Percentiles rank a stretch among this genome's conserved stretches.
Evolutionary conservation across 805 yeast species (phyloP).

Genomic region (Candida stauntonica): DNA sequence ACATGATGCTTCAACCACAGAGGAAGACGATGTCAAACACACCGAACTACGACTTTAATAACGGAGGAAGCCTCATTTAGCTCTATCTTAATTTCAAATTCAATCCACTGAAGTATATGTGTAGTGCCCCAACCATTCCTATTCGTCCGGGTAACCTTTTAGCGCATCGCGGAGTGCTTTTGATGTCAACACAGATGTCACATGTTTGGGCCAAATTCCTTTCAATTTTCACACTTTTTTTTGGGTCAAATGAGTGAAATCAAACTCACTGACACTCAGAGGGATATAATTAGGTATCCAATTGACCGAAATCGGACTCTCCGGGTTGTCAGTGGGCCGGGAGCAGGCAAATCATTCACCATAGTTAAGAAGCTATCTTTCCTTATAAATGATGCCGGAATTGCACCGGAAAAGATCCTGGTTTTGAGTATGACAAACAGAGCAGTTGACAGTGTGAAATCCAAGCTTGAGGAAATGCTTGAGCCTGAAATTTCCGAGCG

Average conservation of each 20-base stretch:
- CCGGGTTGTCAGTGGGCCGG: slow-evolving; percentile 64
- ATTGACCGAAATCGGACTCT: slow-evolving; percentile 37
- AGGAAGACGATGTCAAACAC: slow-evolving; percentile 15
- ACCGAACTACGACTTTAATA: slow-evolving; percentile 6
- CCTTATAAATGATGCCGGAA: slow-evolving; percentile 33
- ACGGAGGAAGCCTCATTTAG: slow-evolving; percentile 18
- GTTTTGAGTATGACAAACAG: slow-evolving; percentile 67
- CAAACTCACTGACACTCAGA: slow-evolving; percentile 29
- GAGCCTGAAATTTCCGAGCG: slow-evolving; percentile 35
- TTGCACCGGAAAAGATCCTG: slow-evolving; percentile 51
- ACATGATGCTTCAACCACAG: slow-evolving; percentile 31
- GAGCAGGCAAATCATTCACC: slow-evolving; percentile 68
- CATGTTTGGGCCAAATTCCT: too few relatives aligned
- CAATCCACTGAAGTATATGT: too few relatives aligned
- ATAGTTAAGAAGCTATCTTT: slow-evolving; percentile 49
- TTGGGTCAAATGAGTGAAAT: too few relatives aligned
- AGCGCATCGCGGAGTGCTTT: too few relatives aligned
- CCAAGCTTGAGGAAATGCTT: slow-evolving; percentile 29
- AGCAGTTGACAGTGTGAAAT: slow-evolving; percentile 48
- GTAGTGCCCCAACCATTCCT: too few relatives aligned
- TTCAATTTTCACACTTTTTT: too few relatives aligned
- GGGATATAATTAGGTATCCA: slow-evolving; percentile 40
- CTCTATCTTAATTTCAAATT: neutral
- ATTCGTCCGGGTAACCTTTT: too few relatives aligned
- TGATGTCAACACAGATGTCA: too few relatives aligned